Percentiles rank a stretch among this genome's conserved stretches.
These are phyloP conservation scores for Prunus salicina DNA, from an alignment of 306 rosid species.

Conservation along the genomic window DNA sequence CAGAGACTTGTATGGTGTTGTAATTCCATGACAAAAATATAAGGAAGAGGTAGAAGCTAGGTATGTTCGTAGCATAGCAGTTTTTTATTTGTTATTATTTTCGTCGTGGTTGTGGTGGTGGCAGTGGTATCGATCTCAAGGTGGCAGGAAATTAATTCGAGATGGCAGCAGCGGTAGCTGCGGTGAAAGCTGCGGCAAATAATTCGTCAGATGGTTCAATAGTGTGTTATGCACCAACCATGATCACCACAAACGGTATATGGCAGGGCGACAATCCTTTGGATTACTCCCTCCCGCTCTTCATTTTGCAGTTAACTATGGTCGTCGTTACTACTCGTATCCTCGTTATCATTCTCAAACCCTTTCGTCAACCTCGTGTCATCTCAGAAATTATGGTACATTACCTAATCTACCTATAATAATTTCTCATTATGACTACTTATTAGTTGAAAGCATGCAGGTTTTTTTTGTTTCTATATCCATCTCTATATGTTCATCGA, in stretches of 20 bases:
- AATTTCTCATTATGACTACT: too few species aligned
- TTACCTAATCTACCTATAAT: too few species aligned
- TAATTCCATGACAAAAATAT: background rate
- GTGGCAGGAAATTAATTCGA: background rate
- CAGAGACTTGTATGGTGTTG: background rate
- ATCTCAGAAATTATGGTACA: constrained; percentile 80
- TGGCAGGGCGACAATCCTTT: constrained; percentile 98
- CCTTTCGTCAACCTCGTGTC: constrained; percentile 93
- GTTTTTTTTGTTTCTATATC: too few species aligned
- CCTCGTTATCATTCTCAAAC: constrained; percentile 69
- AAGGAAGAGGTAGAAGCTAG: background rate
- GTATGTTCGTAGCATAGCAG: background rate
- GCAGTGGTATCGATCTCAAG: background rate
- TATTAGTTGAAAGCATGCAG: too few species aligned
- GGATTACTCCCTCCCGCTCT: constrained; percentile 90
- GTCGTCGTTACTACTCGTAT: constrained; percentile 64
- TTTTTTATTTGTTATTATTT: too few species aligned
- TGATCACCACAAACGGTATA: constrained; percentile 90
- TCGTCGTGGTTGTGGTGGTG: background rate
- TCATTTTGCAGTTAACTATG: constrained; percentile 73
- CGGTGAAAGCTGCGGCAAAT: background rate
- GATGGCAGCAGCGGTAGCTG: background rate
- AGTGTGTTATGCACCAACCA: constrained; percentile 78
- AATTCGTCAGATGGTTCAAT: constrained; percentile 30
- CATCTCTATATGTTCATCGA: too few species aligned